Percentiles rank a stretch among this genome's conserved stretches.
phyloP scores from a whole-genome alignment of 2,329 filamentous ascomycete genomes.

The Penicillium sp. region DNA sequence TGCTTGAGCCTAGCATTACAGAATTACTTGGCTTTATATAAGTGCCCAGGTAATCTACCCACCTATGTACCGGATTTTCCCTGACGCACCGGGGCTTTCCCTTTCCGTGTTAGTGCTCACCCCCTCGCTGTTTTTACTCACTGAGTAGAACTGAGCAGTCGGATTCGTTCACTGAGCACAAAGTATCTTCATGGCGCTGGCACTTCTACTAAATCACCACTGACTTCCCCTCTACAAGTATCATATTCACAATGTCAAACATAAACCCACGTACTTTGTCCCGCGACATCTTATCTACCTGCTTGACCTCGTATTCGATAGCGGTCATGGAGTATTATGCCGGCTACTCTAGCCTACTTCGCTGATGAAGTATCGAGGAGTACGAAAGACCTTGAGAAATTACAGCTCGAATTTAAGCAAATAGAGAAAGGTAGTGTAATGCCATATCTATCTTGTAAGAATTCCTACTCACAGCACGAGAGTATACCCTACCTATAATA shows the following conservation, averaged over 20 bases:
- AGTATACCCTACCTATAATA: no score
- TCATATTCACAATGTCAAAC: constrained; percentile 1
- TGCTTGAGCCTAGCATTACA: no score
- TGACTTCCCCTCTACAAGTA: not conserved
- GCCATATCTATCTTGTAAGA: no score
- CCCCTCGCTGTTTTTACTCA: constrained; percentile 16
- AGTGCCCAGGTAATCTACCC: no score
- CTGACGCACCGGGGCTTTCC: constrained; percentile 11
- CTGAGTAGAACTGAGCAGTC: constrained; percentile 17
- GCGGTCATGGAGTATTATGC: not conserved
- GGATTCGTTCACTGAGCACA: constrained; percentile 2
- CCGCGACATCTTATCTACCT: constrained; percentile 1
- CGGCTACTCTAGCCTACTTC: not conserved
- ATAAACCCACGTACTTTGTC: not conserved
- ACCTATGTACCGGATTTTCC: constrained; percentile 9
- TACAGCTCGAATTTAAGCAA: not conserved
- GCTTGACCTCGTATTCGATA: constrained; percentile 1
- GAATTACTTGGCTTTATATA: no score
- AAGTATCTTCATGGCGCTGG: not conserved
- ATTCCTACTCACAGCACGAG: no score
- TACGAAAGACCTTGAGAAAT: constrained; percentile 2
- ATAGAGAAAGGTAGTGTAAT: no score
- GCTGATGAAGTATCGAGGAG: not conserved
- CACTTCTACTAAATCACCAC: constrained; percentile 3
- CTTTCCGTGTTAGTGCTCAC: constrained; percentile 16